Evolutionary conservation across 129 eudicot genomes (phyloP).

Genomic region (Lonicera japonica): DNA sequence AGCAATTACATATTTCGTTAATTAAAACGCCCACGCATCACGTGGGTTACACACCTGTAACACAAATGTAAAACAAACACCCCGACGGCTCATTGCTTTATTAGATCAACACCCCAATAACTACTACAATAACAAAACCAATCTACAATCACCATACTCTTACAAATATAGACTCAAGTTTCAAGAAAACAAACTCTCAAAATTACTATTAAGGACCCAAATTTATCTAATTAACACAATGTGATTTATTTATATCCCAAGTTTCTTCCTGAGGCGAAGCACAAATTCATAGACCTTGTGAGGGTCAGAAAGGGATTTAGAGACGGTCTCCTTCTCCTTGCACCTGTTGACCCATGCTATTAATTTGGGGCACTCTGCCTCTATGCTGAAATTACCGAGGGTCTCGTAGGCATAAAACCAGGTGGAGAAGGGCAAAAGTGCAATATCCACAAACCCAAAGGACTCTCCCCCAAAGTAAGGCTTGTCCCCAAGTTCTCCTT

Average conservation of each 20-base stretch:
- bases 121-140: no score
- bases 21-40: no score
- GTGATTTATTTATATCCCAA: not conserved
- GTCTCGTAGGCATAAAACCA: slow-evolving; percentile 29
- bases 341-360: slow-evolving; percentile 32
- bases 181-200: no score
- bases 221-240: no score
- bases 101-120: no score
- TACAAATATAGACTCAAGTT: no score
- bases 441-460: slow-evolving; percentile 27
- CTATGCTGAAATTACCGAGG: slow-evolving; percentile 16
- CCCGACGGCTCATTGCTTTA: no score
- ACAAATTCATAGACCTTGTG: slow-evolving; percentile 13
- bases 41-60: no score
- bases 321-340: slow-evolving; percentile 17
- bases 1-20: no score
- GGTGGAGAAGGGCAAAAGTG: slow-evolving; percentile 18
- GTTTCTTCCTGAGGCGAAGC: not conserved
- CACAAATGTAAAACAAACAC: no score
- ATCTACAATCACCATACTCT: no score
- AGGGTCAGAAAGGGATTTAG: slow-evolving; percentile 18
- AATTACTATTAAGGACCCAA: no score
- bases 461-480: slow-evolving; percentile 31
- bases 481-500: slow-evolving; percentile 28
- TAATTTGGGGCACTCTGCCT: slow-evolving; percentile 27